Evolutionary conservation across 352 stramenopile species (phyloP), one percentile per base, ranked within the genome.

Genomic region (Phytophthora chlamydospora): DNA sequence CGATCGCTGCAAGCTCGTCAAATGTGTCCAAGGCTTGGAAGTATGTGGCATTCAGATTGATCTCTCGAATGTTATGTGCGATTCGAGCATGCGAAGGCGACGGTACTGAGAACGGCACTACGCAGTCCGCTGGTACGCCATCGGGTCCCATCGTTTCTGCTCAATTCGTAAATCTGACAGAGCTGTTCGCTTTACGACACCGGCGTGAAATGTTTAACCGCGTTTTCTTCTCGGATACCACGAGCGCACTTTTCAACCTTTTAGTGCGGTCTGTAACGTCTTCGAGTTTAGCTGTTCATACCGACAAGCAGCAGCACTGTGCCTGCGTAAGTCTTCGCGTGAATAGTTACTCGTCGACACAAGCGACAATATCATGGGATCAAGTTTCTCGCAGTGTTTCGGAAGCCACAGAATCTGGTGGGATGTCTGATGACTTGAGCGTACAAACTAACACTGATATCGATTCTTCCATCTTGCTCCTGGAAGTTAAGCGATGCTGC

Each of bases 141-240:
- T 51, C n/a, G 2, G 16, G 13, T 0, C 56, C 72, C 14, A 41
- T 52, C n/a, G 13, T 17, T 0, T 38, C 71, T 38, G 42, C 40
- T n/a, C 58, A 75, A 6, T 40, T 79, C n/a, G n/a, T 14, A 13
- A 65, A 58, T 36, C 10, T 79, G 10, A 35, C 62, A 8, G 59
- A 83, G 32, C 43, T 78, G 1, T 73, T 85, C 29, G 51, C 55
- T 14, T 27, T 72, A 12, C 73, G 76, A 10, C 45, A 36, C 24
- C 71, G 55, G 2, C 73, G 73, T 44, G 76, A 85, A 56, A 71
- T 58, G 17, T 4, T 36, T 29, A 62, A 31, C 33, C 36, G 41
- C 7, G 53, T 76, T 4, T 85, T 78, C 41, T 70, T 64, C 17
- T 78, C 76, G 5, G 71, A 78, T 31, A 7, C 73, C 4, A 78